A percentile compares a stretch with the other conserved stretches of the same genome.
Conservation (phyloP, 2,329 filamentous ascomycete genomes). For the Diaporthe sp. region DNA sequence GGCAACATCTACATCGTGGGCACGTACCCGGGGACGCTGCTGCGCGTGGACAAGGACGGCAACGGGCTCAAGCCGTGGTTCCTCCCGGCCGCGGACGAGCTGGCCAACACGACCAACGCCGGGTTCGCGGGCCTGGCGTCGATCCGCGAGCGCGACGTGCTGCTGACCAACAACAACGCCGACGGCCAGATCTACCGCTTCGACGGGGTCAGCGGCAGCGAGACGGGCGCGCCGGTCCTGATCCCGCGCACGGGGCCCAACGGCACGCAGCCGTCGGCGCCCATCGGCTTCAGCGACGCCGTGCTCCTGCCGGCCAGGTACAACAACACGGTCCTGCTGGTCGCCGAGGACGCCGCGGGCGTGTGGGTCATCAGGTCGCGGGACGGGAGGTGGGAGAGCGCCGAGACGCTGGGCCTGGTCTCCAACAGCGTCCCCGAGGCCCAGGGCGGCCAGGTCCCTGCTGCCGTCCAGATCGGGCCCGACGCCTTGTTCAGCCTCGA, state of each 20-base stretch:
- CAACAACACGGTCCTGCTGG: conserved; percentile 52
- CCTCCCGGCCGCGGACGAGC: conserved; percentile 46
- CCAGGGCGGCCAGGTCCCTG: conserved; percentile 44
- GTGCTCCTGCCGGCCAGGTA: conserved; percentile 53
- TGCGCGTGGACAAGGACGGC: conserved; percentile 51
- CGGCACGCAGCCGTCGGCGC: conserved; percentile 41
- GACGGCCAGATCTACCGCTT: conserved; percentile 54
- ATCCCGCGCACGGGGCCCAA: conserved; percentile 45
- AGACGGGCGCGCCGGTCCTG: conserved; percentile 44
- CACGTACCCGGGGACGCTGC: conserved; percentile 54
- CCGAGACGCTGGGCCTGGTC: conserved; percentile 53
- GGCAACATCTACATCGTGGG: conserved; percentile 56
- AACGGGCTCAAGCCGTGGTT: conserved; percentile 50
- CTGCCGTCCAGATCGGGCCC: conserved; percentile 47
- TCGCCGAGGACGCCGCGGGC: conserved; percentile 50
- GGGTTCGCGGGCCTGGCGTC: conserved; percentile 50
- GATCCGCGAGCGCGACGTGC: conserved; percentile 43
- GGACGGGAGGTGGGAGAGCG: conserved; percentile 53
- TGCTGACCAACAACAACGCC: conserved; percentile 51
- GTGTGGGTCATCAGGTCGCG: conserved; percentile 53
- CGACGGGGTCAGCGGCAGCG: conserved; percentile 46
- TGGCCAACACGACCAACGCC: conserved; percentile 44
- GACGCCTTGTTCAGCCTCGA: conserved; percentile 46
- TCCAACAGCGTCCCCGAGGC: conserved; percentile 45
- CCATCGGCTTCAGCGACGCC: conserved; percentile 46